Evolutionary conservation across 164 flowering plant species (phyloP), one percentile per base, ranked within the genome.

Genomic region (Nymphaea colorata): DNA sequence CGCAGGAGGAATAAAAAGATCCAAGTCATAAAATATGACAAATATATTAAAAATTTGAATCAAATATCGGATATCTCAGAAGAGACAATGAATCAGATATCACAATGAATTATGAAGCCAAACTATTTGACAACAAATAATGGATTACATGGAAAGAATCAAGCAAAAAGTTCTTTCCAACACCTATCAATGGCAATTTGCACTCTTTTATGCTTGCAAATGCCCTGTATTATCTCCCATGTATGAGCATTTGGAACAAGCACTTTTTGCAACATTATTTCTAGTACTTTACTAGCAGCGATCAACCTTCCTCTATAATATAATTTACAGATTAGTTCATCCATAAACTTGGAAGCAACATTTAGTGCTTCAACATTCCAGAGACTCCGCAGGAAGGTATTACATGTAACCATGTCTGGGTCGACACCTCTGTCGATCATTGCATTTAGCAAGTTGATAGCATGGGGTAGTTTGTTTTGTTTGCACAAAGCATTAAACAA

Each of bases 351-450:
- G 42, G 81, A 74, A 55, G 91, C 86, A 76, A 82, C 87, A 73
- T 82, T 83, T 44, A 85, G 82, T 59, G 86, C 68, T 66, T 75
- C 41, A 64, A 81, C 84, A 71, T 92, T 87, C 53, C 71, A 76
- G 63, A 92, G 75, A 72, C 77, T 71, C 71, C 67, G 81, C 80
- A 92, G 68, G 67, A 93, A 86, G 44, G 82, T 82, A 66, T 87
- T 82, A 73, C 98, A 90, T 16, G 93, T 88, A 63, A 72, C 71
- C 10, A 77, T 41, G 71, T 90, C 88, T 62, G 96, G 96, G 77
- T 93, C 92, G 76, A 91, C 88, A 16, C 82, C 89, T 64, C 66
- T 76, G 74, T 86, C 87, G 64, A 93, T 65, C 98, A 90, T 90
- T 43, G 69, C 69, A 66, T 81, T 84, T 53, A 90, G 72, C 75